Evolutionary conservation across 2,329 filamentous ascomycete species (phyloP).

Genomic region (Fusarium marasasianum): DNA sequence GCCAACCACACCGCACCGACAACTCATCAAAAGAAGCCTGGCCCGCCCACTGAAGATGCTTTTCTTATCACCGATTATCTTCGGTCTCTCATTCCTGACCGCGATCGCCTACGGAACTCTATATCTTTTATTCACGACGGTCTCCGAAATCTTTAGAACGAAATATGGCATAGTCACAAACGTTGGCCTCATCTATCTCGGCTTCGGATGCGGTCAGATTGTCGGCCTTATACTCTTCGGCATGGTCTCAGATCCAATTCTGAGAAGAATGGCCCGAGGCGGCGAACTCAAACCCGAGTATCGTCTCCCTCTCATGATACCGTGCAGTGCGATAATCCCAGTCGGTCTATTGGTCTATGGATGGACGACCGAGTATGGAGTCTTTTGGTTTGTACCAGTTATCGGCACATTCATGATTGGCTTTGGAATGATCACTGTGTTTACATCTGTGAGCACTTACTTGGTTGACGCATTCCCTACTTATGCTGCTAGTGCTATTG

Average conservation of each 20-base stretch:
- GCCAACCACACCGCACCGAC: background rate
- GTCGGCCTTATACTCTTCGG: background rate
- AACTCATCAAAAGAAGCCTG: background rate
- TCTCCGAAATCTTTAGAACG: background rate
- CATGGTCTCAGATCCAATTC: background rate
- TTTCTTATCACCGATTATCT: background rate
- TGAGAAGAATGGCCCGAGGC: background rate
- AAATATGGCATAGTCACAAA: background rate
- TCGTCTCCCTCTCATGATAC: background rate
- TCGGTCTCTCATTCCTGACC: background rate
- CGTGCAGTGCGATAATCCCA: background rate
- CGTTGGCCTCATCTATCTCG: background rate
- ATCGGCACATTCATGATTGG: background rate
- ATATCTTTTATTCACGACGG: background rate
- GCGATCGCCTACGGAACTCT: background rate
- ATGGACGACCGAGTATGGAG: background rate
- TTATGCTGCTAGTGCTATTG: background rate
- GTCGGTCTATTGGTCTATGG: background rate
- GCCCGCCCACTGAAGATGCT: background rate
- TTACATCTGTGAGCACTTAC: background rate
- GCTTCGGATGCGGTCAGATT: background rate
- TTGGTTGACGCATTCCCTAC: background rate
- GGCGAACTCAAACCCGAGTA: background rate
- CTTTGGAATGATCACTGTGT: background rate
- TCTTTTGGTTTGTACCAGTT: background rate